Evolutionary conservation across 768 basidiomycete genomes (phyloP).

Genomic region (Auricularia cornea): DNA sequence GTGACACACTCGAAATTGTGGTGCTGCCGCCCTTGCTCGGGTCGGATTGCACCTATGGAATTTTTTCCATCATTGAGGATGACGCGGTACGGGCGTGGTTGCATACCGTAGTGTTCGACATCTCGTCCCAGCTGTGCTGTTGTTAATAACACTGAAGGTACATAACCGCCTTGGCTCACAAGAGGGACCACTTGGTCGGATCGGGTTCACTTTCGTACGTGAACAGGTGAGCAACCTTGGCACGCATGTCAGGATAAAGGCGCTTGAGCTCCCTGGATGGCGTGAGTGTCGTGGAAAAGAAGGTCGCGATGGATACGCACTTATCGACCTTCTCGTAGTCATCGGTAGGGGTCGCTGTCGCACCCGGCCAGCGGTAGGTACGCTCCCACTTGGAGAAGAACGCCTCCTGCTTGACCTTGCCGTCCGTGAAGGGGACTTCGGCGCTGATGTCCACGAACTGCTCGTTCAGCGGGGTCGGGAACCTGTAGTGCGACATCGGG

Average conservation of each 20-base stretch:
- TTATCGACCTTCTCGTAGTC: conserved; percentile 17
- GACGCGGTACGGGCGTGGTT: no score
- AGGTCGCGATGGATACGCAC: conserved; percentile 16
- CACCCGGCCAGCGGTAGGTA: conserved; percentile 17
- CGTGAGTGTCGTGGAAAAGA: conserved; percentile 7
- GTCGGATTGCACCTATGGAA: conserved; percentile 16
- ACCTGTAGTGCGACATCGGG: conserved; percentile 19
- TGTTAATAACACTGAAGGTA: conserved; percentile 12
- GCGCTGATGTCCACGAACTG: not conserved
- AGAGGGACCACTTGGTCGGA: conserved; percentile 20
- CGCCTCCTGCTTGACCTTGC: not conserved
- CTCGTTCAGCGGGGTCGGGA: not conserved
- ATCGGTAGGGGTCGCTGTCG: conserved; percentile 15
- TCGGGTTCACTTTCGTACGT: not conserved
- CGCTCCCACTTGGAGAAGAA: conserved; percentile 11
- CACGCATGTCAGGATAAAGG: conserved; percentile 14
- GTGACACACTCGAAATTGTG: not conserved
- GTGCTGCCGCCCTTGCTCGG: conserved; percentile 10
- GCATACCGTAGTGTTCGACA: conserved; percentile 21
- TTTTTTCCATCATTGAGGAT: no score
- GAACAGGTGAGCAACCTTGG: conserved; percentile 15
- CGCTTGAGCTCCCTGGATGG: not conserved
- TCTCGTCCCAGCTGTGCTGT: conserved; percentile 19
- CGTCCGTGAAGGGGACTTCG: not conserved
- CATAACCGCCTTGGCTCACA: conserved; percentile 18